phyloP scores from a whole-genome alignment of 2,329 filamentous ascomycete species.

The Pseudomassariella vexata region DNA sequence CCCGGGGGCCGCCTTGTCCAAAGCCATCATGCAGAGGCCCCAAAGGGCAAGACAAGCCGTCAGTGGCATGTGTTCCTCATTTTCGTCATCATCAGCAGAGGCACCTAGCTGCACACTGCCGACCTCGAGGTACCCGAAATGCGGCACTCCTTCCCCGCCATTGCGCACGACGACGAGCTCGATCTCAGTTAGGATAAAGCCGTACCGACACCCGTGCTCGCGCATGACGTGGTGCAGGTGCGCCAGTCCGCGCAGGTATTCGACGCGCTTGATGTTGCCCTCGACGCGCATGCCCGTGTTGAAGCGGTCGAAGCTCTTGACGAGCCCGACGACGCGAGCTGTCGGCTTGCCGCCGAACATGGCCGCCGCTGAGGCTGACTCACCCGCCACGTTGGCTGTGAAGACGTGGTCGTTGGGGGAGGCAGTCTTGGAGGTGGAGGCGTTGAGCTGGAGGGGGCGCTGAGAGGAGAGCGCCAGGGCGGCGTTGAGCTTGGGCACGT shows the following conservation, averaged over 20 bases:
- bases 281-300: constrained; percentile 91
- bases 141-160: constrained; percentile 64
- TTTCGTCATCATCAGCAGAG: constrained; percentile 23
- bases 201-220: constrained; percentile 87
- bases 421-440: constrained; percentile 28
- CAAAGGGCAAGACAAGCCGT: constrained; percentile 71
- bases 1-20: constrained; percentile 51
- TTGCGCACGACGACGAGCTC: constrained; percentile 87
- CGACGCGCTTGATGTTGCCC: constrained; percentile 75
- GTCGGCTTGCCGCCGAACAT: constrained; percentile 41
- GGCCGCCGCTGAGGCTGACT: constrained; percentile 48
- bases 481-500: constrained; percentile 81
- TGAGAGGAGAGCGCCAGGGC: constrained; percentile 73
- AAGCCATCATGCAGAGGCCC: constrained; percentile 69
- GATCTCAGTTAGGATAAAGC: constrained; percentile 94
- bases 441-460: constrained; percentile 50
- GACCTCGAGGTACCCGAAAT: constrained; percentile 87
- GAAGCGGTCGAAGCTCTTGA: constrained; percentile 89
- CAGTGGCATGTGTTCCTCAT: constrained; percentile 40
- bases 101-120: constrained; percentile 52
- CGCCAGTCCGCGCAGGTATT: constrained; percentile 81
- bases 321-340: constrained; percentile 56
- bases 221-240: constrained; percentile 90
- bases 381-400: constrained; percentile 55
- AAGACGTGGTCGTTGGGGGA: constrained; percentile 53